These are phyloP conservation scores for Aureobasidium pullulans DNA, from an alignment of 2,329 filamentous ascomycete genomes.

Conservation along the genomic window DNA sequence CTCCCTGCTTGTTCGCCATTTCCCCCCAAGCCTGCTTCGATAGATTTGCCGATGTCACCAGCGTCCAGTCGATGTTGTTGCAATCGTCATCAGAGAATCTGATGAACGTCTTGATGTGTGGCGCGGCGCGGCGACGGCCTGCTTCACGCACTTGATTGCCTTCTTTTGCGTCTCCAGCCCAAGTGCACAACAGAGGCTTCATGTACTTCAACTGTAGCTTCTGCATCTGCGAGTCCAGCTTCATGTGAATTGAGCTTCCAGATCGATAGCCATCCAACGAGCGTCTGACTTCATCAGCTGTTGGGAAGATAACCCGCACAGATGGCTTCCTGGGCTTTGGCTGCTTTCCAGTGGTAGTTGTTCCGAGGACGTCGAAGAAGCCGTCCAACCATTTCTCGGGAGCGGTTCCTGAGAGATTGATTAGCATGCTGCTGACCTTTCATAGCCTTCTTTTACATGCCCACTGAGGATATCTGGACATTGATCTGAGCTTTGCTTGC, in stretches of 20 bases:
- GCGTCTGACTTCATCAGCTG: conserved; percentile 65
- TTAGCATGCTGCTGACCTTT: no score
- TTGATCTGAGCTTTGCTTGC: conserved; percentile 40
- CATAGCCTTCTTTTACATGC: conserved; percentile 25
- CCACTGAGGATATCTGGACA: conserved; percentile 71
- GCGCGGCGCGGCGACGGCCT: conserved; percentile 63
- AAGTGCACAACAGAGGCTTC: conserved; percentile 63
- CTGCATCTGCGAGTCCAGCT: conserved; percentile 62
- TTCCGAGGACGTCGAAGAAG: conserved; percentile 40
- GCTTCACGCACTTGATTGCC: conserved; percentile 36
- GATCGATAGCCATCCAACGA: conserved; percentile 73
- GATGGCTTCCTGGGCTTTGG: conserved; percentile 32
- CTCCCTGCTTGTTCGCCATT: conserved; percentile 46
- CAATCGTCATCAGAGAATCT: conserved; percentile 43
- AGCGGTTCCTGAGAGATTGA: conserved; percentile 43
- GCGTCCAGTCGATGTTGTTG: conserved; percentile 66
- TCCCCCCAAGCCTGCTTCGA: conserved; percentile 87
- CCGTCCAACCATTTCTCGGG: conserved; percentile 65
- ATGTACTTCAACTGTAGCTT: conserved; percentile 67
- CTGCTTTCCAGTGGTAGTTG: neutral
- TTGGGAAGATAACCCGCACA: conserved; percentile 74
- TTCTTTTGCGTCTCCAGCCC: conserved; percentile 54
- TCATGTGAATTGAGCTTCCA: conserved; percentile 75
- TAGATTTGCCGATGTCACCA: conserved; percentile 84
- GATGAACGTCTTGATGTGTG: conserved; percentile 86